Base-by-base conservation (phyloP, 495 filamentous ascomycete species). In the Cryomyces minteri region DNA sequence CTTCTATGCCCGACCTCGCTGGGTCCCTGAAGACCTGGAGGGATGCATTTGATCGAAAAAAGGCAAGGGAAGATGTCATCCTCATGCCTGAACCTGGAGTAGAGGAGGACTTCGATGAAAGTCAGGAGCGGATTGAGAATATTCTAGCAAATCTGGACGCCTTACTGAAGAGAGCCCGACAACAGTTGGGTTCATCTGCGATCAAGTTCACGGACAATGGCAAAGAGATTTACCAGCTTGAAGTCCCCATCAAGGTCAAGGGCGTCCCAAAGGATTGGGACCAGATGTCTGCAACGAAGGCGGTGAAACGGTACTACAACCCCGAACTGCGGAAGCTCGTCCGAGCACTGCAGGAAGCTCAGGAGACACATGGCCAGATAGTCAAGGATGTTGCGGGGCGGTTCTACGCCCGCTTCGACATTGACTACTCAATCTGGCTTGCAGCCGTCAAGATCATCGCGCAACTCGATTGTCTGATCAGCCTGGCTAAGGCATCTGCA, bases 141-240 rank as follows among this genome's bases (percentile, higher is more conserved):
- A 72, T 93, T 46, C 76, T 83, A 54, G 67, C 64, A 4, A 71
- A 84, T 34, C 76, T 99, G 0, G 67, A 92, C 8, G 60, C 67
- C 11, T 59, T 94, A 1, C 67, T 95, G 5, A 80, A 79, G 48
- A 70, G 74, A 53, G 74, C 77, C 38, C 77, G 81, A 45, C 69
- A 73, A 29, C 73, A 83, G 18, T 61, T 94, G 6, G 68, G 68
- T 0, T 79, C 72, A 6, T 70, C 59, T 32, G 77, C 83, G 2
- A 79, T 96, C 51, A 76, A 73, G 48, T 99, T 81, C 64, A 77
- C 76, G 30, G 84, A 96, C 57, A 83, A 86, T 32, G 92, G 92
- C 29, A 99, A 96, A 61, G 92, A 99, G 55, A 82, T 95, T 41
- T 99, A 94, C 58, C 86, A 95, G 59, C 73, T 99, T 4, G 92